These are phyloP conservation scores for Colletotrichum higginsianum DNA, from an alignment of 2,329 filamentous ascomycete species.

Conservation along the genomic window DNA sequence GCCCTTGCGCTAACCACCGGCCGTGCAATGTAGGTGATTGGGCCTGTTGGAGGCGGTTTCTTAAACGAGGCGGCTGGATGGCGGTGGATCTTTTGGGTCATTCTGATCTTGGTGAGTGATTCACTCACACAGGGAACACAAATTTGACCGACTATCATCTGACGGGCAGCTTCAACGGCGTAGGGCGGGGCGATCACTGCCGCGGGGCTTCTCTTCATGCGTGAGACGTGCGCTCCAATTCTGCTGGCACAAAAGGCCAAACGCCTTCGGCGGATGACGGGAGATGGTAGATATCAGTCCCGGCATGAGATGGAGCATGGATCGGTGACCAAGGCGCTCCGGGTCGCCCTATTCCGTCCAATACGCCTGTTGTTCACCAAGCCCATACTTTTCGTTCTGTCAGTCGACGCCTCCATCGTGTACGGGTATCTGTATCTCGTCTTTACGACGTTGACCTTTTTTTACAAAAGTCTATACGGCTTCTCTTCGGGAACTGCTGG, in stretches of 20 bases:
- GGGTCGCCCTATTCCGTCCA: slow-evolving; percentile 54
- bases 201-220: slow-evolving; percentile 50
- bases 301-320: slow-evolving; percentile 2
- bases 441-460: slow-evolving; percentile 64
- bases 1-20: too few species aligned
- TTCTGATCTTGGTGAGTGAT: slow-evolving; percentile 43
- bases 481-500: slow-evolving; percentile 49
- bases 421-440: slow-evolving; percentile 67
- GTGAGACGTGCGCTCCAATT: slow-evolving; percentile 65
- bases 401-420: slow-evolving; percentile 48
- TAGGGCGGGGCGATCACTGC: neutral
- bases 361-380: neutral
- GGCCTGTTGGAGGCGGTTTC: slow-evolving; percentile 62
- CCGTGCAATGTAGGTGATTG: slow-evolving; percentile 47
- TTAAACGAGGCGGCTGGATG: slow-evolving; percentile 59
- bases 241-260: slow-evolving; percentile 60
- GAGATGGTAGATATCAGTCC: slow-evolving; percentile 54
- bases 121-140: too few species aligned
- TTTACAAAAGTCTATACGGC: slow-evolving; percentile 59
- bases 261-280: slow-evolving; percentile 64
- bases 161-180: slow-evolving; percentile 51
- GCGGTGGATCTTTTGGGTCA: slow-evolving; percentile 67
- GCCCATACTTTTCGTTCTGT: neutral
- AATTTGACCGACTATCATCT: slow-evolving; percentile 34
- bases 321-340: neutral